phyloP scores from a whole-genome alignment of 2,329 filamentous ascomycete species.

The Aspergillus aculeatus region DNA sequence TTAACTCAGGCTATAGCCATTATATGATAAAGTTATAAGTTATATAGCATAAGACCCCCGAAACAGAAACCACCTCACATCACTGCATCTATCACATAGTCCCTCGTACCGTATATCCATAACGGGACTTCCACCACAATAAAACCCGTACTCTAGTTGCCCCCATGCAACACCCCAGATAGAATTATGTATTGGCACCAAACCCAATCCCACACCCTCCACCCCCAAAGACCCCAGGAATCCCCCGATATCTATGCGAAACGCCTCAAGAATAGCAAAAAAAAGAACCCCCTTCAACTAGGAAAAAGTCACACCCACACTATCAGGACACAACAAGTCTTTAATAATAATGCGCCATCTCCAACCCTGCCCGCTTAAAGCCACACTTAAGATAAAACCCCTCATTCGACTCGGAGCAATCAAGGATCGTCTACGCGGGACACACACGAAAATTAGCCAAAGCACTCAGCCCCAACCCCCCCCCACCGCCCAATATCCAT shows the following conservation, averaged over 20 bases:
- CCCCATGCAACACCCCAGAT: background rate
- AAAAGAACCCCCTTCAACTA: background rate
- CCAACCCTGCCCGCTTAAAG: slow-evolving; percentile 83
- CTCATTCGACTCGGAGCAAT: slow-evolving; percentile 94
- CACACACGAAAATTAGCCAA: slow-evolving; percentile 14
- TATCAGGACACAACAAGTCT: background rate
- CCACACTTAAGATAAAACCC: slow-evolving; percentile 98
- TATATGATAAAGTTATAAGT: too few species aligned
- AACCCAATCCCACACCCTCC: background rate
- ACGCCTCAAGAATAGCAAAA: background rate
- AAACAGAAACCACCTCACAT: background rate
- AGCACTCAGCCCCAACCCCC: background rate
- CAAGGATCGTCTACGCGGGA: slow-evolving; percentile 71
- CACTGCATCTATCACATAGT: too few species aligned
- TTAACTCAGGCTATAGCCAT: too few species aligned
- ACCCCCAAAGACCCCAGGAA: background rate
- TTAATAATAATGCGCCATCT: slow-evolving; percentile 93
- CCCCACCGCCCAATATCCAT: too few species aligned
- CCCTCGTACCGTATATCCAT: background rate
- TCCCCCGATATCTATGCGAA: background rate
- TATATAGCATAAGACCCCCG: background rate
- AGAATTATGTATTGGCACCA: background rate
- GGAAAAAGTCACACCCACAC: background rate
- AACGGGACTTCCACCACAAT: background rate
- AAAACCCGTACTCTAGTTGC: too few species aligned